Base-by-base conservation (phyloP, 2,329 filamentous ascomycete genomes). In the Didymella pomorum region DNA sequence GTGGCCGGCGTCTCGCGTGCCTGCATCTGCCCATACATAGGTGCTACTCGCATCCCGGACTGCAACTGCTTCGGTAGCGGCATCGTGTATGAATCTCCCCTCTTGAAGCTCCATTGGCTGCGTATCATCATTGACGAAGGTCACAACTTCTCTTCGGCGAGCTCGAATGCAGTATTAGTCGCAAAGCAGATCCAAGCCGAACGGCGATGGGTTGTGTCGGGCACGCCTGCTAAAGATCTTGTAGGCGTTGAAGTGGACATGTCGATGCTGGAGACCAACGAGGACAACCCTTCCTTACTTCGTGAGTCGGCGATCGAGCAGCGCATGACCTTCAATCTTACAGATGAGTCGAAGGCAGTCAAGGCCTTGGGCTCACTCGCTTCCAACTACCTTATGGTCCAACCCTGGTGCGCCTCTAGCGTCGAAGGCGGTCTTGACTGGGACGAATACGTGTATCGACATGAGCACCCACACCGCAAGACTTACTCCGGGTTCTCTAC, bases 61-160 rank as follows among this genome's bases (percentile, higher is more conserved):
- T 85, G 81, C 62, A 76, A 74, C n/a, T 82, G 80, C 56, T 69
- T 80, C 4, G 71, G 68, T 8, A 64, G 71, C 1, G 73, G 79
- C 5, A 75, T 75, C 62, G 35, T 79, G 57, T 84, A 87, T 29
- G 73, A 83, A 10, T 90, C 87, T 1, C 85, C 89, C 0, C 76
- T 97, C 18, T 86, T 87, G 37, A 77, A 85, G 8, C 76, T 97
- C 3, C 92, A 92, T 66, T 97, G 94, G 84, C 89, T 97, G 68
- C 85, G 94, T 1, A 88, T 96, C 45, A 93, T 98, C 44, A 89
- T 96, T 18, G 94, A 98, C 64, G 94, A 97, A 81, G 94, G 94
- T 0, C 93, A 97, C 73, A 90, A 86, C 58, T 88, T 97, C 58
- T 91, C 92, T 0, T 89, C 90, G 35, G 85, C 85, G 0, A 83